Evolutionary conservation across 352 stramenopile species (phyloP).

Genomic region (Thalassiosira oceanica): DNA sequence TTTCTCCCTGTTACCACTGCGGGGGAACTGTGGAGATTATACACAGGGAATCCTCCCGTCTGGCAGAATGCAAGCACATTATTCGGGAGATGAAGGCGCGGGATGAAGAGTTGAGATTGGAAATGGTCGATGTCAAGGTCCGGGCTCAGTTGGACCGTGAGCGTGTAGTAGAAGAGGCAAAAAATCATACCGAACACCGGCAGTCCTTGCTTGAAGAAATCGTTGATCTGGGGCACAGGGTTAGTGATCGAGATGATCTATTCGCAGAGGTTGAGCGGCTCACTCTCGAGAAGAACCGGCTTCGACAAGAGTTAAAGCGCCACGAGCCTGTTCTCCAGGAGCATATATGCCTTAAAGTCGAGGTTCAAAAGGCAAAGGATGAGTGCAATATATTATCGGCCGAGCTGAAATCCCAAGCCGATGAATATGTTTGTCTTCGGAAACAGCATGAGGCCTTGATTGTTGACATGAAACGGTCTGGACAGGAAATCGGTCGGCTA

Average conservation of each 20-base stretch:
- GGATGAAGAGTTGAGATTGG: constrained; percentile 24
- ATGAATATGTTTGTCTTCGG: no score
- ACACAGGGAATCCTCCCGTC: constrained; percentile 38
- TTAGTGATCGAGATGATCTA: constrained; percentile 32
- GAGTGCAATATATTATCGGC: no score
- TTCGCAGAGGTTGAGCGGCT: constrained; percentile 15
- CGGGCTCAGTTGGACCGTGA: constrained; percentile 18
- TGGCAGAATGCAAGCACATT: constrained; percentile 37
- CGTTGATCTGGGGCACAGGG: constrained; percentile 17
- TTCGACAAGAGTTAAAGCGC: constrained; percentile 18
- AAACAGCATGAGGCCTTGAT: no score
- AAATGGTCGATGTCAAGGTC: constrained; percentile 27
- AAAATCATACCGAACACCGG: constrained; percentile 17
- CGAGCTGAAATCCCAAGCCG: no score
- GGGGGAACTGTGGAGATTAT: constrained; percentile 47
- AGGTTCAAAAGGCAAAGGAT: constrained; percentile 24
- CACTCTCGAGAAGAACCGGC: constrained; percentile 6
- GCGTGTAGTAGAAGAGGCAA: constrained; percentile 7
- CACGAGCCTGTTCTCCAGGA: constrained; percentile 27
- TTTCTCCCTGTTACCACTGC: constrained; percentile 32
- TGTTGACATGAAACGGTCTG: no score
- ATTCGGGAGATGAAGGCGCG: constrained; percentile 31
- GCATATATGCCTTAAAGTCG: constrained; percentile 20
- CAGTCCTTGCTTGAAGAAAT: constrained; percentile 35
- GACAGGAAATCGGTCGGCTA: constrained; percentile 20